Evolutionary conservation across 208 protist genomes (phyloP), one percentile per base, ranked within the genome.

Genomic region (Acanthamoeba royreba): DNA sequence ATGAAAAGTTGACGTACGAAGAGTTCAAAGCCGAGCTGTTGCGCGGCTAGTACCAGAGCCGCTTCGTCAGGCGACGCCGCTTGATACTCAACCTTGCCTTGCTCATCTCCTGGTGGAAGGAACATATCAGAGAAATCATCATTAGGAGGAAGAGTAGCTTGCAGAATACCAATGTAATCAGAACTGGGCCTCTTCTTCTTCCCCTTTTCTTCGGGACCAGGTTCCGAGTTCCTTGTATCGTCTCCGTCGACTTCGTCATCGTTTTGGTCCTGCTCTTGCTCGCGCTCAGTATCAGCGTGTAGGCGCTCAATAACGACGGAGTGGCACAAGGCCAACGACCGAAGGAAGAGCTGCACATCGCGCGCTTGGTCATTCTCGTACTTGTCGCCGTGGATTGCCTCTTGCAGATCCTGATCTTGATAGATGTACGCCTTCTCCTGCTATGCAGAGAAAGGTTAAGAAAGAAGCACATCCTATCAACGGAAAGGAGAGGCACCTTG

Each of bases 41-140:
- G 96, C 2, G 98, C 98, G 9, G 96, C 97, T 42, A 96, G 96
- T 0, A 98, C 97, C 7, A 99, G 97, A 40, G 98, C 98, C 13
- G 98, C 97, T 95, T 99, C 98, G 93, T 99, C 98, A 0, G 98
- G 98, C 4, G 97, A 98, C 94, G 96, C 96, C 58, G 98, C 98
- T 72, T 99, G 97, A 94, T 99, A 99, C 19, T 97, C 92, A 46
- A 98, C 19, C 33, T 47, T 87, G 49, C 15, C 38, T 11, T 11
- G 53, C 11, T 7, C 81, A 63, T 11, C 66, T 15, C 31, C 79
- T 25, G 15, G 19, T 35, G 19, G n/a, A 15, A 40, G 19, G 13
- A 35, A 15, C 19, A 17, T 79, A 15, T 79, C 22, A 19, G n/a
- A 79, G n/a, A n/a, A n/a, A n/a, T n/a, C n/a, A n/a, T n/a, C n/a